These are phyloP conservation scores for Spirogloea muscicola DNA, from an alignment of 139 green algal species.

Conservation along the genomic window DNA sequence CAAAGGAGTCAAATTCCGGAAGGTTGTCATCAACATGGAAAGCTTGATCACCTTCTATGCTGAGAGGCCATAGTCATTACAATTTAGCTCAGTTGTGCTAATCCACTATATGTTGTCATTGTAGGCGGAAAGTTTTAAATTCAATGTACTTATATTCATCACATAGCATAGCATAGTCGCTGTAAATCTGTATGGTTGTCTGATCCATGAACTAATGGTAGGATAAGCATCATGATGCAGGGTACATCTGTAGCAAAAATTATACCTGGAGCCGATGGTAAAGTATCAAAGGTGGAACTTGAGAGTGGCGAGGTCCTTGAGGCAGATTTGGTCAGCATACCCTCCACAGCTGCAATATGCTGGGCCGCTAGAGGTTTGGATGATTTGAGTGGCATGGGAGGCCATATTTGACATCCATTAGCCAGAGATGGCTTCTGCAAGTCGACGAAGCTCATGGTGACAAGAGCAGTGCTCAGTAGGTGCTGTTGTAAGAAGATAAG, in stretches of 20 bases:
- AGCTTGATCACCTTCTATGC: too few species aligned
- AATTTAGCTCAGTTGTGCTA: too few species aligned
- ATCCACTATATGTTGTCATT: not conserved
- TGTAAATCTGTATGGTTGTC: not conserved
- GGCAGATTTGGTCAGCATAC: constrained; percentile 56
- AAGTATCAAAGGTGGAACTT: constrained; percentile 50
- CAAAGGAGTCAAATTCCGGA: constrained; percentile 41
- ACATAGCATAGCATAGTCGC: not conserved
- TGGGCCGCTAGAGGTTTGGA: not conserved
- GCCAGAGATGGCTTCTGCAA: not conserved
- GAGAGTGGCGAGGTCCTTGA: constrained; percentile 58
- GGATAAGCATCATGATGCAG: not conserved
- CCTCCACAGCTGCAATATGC: not conserved
- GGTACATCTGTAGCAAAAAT: constrained; percentile 9
- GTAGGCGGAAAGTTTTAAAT: not conserved
- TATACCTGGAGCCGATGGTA: not conserved
- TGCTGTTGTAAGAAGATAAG: too few species aligned
- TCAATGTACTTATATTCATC: not conserved
- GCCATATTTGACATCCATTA: not conserved
- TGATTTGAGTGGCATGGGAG: not conserved
- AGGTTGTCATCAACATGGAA: not conserved
- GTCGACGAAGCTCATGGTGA: not conserved
- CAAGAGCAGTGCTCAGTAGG: not conserved
- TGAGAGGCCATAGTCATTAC: too few species aligned
- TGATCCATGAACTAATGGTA: not conserved